Percentiles rank a stretch among this genome's conserved stretches.
Evolutionary conservation across 768 basidiomycete genomes (phyloP).

Genomic region (Trametes maxima): DNA sequence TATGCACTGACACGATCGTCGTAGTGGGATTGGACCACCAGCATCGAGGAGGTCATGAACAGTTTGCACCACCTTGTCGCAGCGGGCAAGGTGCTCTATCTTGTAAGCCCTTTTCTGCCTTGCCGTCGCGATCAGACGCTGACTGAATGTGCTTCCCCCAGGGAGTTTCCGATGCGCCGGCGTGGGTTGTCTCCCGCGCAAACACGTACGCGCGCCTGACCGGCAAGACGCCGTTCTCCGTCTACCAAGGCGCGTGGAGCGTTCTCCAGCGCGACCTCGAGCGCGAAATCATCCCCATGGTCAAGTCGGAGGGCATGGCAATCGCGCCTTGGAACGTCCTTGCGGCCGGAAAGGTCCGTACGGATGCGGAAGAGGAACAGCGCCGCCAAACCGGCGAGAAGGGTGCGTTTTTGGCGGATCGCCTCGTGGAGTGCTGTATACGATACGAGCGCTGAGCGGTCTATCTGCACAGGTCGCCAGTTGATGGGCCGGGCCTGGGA

Average conservation of each 20-base stretch:
- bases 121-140: not conserved
- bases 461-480: constrained; percentile 36
- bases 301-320: constrained; percentile 33
- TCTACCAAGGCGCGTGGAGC: constrained; percentile 42
- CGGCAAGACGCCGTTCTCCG: constrained; percentile 42
- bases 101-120: constrained; percentile 7
- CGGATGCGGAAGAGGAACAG: constrained; percentile 38
- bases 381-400: constrained; percentile 34
- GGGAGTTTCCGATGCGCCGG: constrained; percentile 34
- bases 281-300: constrained; percentile 42
- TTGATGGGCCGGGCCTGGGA: constrained; percentile 39
- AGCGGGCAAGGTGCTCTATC: constrained; percentile 45
- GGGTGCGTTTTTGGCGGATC: constrained; percentile 38
- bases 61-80: constrained; percentile 43
- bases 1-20: not conserved
- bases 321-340: constrained; percentile 45
- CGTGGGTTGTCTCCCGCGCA: constrained; percentile 37
- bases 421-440: not conserved
- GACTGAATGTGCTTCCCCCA: not conserved
- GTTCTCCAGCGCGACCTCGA: constrained; percentile 40
- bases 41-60: constrained; percentile 45
- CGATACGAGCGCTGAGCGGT: not conserved
- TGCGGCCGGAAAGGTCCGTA: constrained; percentile 42
- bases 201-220: constrained; percentile 42
- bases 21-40: constrained; percentile 40